phyloP scores from a whole-genome alignment of 2,329 filamentous ascomycete species.

The Ilyonectria robusta region DNA sequence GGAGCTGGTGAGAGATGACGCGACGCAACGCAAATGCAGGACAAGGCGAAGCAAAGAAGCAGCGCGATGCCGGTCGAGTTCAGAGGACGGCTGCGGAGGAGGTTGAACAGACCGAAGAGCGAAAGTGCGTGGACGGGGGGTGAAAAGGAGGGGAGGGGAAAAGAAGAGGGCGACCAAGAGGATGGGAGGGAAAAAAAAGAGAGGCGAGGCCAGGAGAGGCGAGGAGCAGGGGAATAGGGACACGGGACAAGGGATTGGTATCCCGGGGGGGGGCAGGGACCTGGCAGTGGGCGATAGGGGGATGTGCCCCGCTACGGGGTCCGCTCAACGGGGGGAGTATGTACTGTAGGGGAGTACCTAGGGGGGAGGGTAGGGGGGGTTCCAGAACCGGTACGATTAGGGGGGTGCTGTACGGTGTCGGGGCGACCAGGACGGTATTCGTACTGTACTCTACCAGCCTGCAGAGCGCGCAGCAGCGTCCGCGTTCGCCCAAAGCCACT shows the following conservation, averaged over 20 bases:
- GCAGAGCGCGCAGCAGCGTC: not conserved
- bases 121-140: slow-evolving; percentile 48
- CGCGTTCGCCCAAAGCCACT: not conserved
- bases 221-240: slow-evolving; percentile 48
- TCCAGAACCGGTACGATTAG: slow-evolving; percentile 15
- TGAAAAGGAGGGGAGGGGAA: slow-evolving; percentile 41
- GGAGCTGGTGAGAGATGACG: slow-evolving; percentile 33
- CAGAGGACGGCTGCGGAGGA: slow-evolving; percentile 42
- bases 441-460: slow-evolving; percentile 15
- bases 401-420: slow-evolving; percentile 14
- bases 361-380: slow-evolving; percentile 30
- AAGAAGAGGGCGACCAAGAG: slow-evolving; percentile 45
- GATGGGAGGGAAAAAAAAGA: slow-evolving; percentile 45
- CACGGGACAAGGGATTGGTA: slow-evolving; percentile 49
- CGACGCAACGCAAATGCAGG: slow-evolving; percentile 40
- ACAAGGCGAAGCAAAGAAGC: slow-evolving; percentile 40
- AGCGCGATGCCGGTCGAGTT: slow-evolving; percentile 42
- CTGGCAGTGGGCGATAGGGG: slow-evolving; percentile 48
- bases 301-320: slow-evolving; percentile 41
- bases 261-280: slow-evolving; percentile 39
- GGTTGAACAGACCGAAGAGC: slow-evolving; percentile 46
- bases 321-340: slow-evolving; percentile 32
- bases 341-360: slow-evolving; percentile 32
- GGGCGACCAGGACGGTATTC: not conserved
- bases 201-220: slow-evolving; percentile 43